A percentile compares a stretch with the other conserved stretches of the same genome.
Conservation (phyloP, 2,329 filamentous ascomycete genomes). For the Clarireedia paspali region DNA sequence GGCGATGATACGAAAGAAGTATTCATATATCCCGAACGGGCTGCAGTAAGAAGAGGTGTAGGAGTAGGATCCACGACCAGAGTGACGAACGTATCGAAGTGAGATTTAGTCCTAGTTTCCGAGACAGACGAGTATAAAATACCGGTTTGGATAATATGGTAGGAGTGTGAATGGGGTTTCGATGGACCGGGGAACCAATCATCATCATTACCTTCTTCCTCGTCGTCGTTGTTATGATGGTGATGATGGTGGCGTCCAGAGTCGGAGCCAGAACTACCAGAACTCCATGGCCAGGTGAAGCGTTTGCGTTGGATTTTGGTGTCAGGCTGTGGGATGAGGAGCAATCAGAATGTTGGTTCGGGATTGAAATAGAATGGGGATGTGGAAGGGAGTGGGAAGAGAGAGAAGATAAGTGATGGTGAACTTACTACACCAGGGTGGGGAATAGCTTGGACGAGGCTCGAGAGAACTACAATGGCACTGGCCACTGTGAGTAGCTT, state of each 20-base stretch:
- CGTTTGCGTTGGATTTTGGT: background rate
- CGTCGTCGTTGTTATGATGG: background rate
- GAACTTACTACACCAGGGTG: background rate
- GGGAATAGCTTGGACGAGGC: constrained; percentile 6
- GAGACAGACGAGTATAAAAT: too few relatives aligned
- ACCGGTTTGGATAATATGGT: too few relatives aligned
- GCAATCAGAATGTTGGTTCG: background rate
- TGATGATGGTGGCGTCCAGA: background rate
- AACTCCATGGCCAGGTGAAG: constrained; percentile 2
- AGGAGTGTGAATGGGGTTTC: too few relatives aligned
- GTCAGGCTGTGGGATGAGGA: background rate
- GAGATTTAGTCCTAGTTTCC: too few relatives aligned
- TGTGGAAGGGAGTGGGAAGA: background rate
- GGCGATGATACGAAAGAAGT: background rate
- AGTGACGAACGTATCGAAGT: too few relatives aligned
- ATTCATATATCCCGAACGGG: too few relatives aligned
- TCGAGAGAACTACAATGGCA: constrained; percentile 9
- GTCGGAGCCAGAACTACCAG: background rate
- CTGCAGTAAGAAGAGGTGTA: too few relatives aligned
- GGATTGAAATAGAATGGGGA: background rate
- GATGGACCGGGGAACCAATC: background rate
- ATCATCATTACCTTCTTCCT: background rate
- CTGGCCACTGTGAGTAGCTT: constrained; percentile 11
- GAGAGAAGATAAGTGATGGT: background rate
- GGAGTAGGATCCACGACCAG: too few relatives aligned